These are phyloP conservation scores for Venturia aucupariae DNA, from an alignment of 2,329 filamentous ascomycete species.

Conservation along the genomic window DNA sequence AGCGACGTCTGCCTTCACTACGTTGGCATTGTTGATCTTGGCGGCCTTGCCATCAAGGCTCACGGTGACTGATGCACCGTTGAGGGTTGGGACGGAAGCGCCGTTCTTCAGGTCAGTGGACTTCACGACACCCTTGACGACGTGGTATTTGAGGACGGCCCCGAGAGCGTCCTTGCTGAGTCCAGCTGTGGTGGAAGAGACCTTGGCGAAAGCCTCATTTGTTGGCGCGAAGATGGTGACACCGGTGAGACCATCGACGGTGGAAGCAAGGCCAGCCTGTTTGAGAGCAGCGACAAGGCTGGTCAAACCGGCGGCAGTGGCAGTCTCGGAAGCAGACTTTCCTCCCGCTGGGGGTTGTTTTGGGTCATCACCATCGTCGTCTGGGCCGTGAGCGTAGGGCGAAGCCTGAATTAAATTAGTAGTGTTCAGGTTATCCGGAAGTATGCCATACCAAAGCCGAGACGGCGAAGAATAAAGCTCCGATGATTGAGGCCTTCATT, in stretches of 20 bases:
- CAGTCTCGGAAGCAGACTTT: slow-evolving; percentile 16
- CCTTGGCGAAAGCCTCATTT: slow-evolving; percentile 14
- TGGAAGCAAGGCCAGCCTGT: not conserved
- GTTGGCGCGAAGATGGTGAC: slow-evolving; percentile 15
- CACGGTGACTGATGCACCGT: slow-evolving; percentile 32
- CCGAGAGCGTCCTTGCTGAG: not conserved
- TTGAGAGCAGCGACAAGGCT: slow-evolving; percentile 7
- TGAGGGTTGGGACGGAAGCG: slow-evolving; percentile 38
- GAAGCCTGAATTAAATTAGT: not conserved
- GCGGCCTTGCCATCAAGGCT: slow-evolving; percentile 21
- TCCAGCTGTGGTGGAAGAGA: not conserved
- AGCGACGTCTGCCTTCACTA: slow-evolving; percentile 3
- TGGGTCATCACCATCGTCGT: not conserved
- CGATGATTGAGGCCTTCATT: slow-evolving; percentile 11
- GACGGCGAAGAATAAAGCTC: not conserved
- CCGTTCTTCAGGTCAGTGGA: slow-evolving; percentile 5
- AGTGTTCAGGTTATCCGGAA: not conserved
- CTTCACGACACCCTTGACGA: not conserved
- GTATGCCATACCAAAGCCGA: not conserved
- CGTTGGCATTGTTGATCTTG: slow-evolving; percentile 6
- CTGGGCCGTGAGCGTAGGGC: slow-evolving; percentile 7
- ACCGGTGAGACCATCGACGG: slow-evolving; percentile 13
- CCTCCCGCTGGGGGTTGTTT: not conserved
- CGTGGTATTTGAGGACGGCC: slow-evolving; percentile 7
- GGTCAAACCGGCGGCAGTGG: slow-evolving; percentile 10